Conservation (phyloP, 2,329 filamentous ascomycete genomes). For the Paecilomyces dactylethromorphus region DNA sequence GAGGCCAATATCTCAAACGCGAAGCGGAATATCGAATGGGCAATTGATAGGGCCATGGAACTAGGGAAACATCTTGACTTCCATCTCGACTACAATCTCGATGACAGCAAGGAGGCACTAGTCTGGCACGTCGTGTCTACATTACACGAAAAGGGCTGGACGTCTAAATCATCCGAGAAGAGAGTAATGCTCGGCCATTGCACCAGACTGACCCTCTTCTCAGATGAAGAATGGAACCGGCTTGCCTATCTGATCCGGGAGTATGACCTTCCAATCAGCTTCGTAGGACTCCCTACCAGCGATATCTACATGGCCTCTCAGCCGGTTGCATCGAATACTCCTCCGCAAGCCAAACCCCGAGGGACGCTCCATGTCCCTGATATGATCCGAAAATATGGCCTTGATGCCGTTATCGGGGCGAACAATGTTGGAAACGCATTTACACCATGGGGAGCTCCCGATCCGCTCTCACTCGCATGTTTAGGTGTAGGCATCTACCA, state of each 20-base stretch:
- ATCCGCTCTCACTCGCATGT: constrained; percentile 58
- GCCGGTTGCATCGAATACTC: constrained; percentile 15
- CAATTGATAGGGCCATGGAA: constrained; percentile 48
- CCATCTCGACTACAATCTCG: constrained; percentile 65
- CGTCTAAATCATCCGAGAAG: constrained; percentile 29
- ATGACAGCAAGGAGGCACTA: constrained; percentile 42
- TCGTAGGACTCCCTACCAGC: constrained; percentile 64
- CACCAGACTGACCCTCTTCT: constrained; percentile 56
- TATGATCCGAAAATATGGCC: constrained; percentile 52
- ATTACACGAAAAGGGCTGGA: constrained; percentile 49
- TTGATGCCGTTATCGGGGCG: constrained; percentile 57
- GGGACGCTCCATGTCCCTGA: constrained; percentile 58
- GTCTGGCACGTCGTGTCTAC: constrained; percentile 49
- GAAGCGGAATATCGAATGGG: constrained; percentile 57
- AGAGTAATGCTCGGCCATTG: constrained; percentile 62
- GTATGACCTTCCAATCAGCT: constrained; percentile 51
- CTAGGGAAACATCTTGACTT: constrained; percentile 57
- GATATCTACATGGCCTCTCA: constrained; percentile 66
- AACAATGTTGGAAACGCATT: constrained; percentile 73
- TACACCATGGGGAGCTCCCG: constrained; percentile 61
- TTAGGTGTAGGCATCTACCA: constrained; percentile 63
- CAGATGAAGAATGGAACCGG: constrained; percentile 41
- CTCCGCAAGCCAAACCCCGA: constrained; percentile 27
- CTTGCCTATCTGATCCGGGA: constrained; percentile 44
- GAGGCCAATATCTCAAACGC: constrained; percentile 47